Evolutionary conservation across 2,329 filamentous ascomycete genomes (phyloP), one percentile per base, ranked within the genome.

Genomic region (Cordyceps javanica): DNA sequence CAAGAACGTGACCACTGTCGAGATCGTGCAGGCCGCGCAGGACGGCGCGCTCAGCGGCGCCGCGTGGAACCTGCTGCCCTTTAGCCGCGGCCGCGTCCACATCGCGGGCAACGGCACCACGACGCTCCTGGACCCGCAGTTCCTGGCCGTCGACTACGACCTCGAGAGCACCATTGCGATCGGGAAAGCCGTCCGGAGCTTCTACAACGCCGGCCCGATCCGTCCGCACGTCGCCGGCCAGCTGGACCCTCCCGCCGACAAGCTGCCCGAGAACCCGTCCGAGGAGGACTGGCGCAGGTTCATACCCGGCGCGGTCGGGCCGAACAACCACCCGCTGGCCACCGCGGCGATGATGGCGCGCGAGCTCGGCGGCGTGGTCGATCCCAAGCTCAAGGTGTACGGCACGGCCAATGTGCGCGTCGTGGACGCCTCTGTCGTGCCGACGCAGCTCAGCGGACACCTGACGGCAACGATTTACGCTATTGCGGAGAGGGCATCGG

Each of bases 1-100:
- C 19, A 66, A 72, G 57, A 67, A 70, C 13, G 70, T 78, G 0
- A 76, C 79, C 0, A 66, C 80, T 3, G 74, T 71, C 0, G 80
- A 82, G 63, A 68, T 78, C 1, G 64, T 82, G 46, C 73, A 75
- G 62, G 66, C 68, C 0, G 59, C 61, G 2, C 62, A 62, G 3
- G 67, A 63, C 2, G 63, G 65, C 2, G 62, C 70, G 3, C 64
- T 75, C 16, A 65, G 67, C n/a, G 72, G 75, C 1, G 65, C 71
- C 10, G 70, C 69, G 58, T 77, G 72, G 69, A 60, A 63, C 8
- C 63, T 75, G 10, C 57, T 77, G 10, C 73, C 72, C 11, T 70
- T 75, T 58, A 70, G 74, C 1, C 66, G 72, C 23, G 75, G 74
- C 16, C 73, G 69, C 57, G 68, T 77, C 10, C 73, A 77, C 59